phyloP scores from a whole-genome alignment of 129 eudicot genomes.

The Cynara cardunculus region DNA sequence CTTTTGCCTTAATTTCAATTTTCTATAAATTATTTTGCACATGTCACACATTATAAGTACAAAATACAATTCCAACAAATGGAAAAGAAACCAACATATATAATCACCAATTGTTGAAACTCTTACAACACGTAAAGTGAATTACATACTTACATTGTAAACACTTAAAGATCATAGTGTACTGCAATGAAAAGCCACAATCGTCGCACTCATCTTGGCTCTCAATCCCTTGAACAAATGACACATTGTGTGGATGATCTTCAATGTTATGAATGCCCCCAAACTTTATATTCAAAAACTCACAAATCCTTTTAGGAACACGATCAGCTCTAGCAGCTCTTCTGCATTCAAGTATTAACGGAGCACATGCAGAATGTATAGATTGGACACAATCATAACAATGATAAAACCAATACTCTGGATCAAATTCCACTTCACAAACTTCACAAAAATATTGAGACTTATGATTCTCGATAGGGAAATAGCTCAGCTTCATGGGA shows the following conservation, averaged over 20 bases:
- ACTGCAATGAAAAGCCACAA: not conserved
- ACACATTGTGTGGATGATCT: not conserved
- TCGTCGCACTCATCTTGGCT: not conserved
- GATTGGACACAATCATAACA: not conserved
- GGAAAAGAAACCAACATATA: no score
- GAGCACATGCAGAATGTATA: not conserved
- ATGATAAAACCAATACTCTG: constrained; percentile 3
- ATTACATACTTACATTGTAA: not conserved
- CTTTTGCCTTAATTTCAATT: no score
- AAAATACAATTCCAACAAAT: no score
- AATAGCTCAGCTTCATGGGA: no score
- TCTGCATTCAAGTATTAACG: not conserved
- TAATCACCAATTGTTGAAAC: not conserved
- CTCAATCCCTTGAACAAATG: not conserved
- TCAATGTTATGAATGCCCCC: not conserved
- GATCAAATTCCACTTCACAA: not conserved
- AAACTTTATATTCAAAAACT: not conserved
- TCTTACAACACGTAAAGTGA: not conserved
- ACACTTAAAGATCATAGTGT: not conserved
- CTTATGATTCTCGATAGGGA: no score
- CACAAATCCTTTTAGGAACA: not conserved
- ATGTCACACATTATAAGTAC: no score
- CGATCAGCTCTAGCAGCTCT: not conserved
- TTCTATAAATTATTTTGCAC: no score
- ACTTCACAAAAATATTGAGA: no score